Evolutionary conservation across 1,139 yeast species (phyloP).

Genomic region (Pichiaceae sp.): DNA sequence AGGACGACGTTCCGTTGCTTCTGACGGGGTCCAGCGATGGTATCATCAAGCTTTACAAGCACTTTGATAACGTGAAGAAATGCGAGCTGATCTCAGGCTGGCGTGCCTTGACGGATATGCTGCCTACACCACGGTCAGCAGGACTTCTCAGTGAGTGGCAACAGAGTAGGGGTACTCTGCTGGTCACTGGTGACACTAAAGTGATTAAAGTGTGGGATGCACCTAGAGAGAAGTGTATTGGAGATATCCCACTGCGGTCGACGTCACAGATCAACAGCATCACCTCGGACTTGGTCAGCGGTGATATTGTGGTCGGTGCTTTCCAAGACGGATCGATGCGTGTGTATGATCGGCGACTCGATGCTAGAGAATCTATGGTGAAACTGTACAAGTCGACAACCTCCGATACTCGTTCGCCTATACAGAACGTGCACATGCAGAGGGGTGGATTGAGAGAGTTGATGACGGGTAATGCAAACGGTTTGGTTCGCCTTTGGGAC

Average conservation of each 20-base stretch:
- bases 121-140: constrained; percentile 71
- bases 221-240: constrained; percentile 78
- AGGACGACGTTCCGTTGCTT: constrained; percentile 81
- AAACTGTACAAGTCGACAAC: constrained; percentile 56
- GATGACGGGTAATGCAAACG: constrained; percentile 77
- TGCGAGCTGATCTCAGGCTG: constrained; percentile 76
- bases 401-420: constrained; percentile 38
- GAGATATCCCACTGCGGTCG: constrained; percentile 86
- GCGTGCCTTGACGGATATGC: constrained; percentile 85
- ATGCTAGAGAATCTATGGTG: constrained; percentile 80
- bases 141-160: constrained; percentile 95
- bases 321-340: constrained; percentile 89
- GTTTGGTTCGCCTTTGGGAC: constrained; percentile 86
- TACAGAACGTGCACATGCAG: constrained; percentile 87
- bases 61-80: constrained; percentile 50
- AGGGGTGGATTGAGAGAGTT: constrained; percentile 93
- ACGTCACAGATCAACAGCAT: constrained; percentile 82
- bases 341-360: constrained; percentile 84
- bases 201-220: constrained; percentile 95
- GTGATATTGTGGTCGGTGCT: constrained; percentile 86
- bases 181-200: constrained; percentile 94
- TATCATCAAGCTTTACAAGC: constrained; percentile 74
- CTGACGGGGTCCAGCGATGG: constrained; percentile 93
- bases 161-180: constrained; percentile 83
- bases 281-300: constrained; percentile 93